Evolutionary conservation across 108 stramenopile genomes (phyloP), one percentile per base, ranked within the genome.

Genomic region (Seminavis robusta): DNA sequence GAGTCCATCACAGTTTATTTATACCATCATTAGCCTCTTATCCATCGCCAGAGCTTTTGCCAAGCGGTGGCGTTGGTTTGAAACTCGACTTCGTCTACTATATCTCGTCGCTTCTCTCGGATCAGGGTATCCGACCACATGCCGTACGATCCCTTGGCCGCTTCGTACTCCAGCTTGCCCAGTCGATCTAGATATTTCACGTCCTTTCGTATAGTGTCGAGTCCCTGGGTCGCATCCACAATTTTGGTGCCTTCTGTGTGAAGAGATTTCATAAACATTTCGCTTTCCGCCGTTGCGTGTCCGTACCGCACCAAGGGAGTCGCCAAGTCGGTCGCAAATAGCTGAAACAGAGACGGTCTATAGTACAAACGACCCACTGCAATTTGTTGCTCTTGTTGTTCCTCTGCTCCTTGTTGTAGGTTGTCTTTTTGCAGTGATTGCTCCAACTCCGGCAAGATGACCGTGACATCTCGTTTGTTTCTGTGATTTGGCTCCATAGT

Each of bases 61-160:
- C 42, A 38, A 15, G 24, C 19, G 6, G 19, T 69, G 8, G 76
- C 76, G 19, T 59, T 74, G n/a, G 53, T 47, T 64, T 82, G 76
- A 58, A 77, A 82, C 13, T 82, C 65, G 3, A 59, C 61, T 63
- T 82, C 76, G 8, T 77, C 69, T 8, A 77, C 62, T 1, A 74
- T 1, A 16, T 92, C 90, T 31, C 16, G 40, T 27, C 72, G 57
- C 23, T 41, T 51, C 47, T 72, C 49, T 46, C 82, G 70, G 7
- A 79, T 63, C 7, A 62, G 34, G 1, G 61, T 44, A 16, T 62
- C 60, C 0, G 75, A 61, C 90, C 90, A 92, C 68, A 92, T 83
- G 1, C 90, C 90, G 13, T 31, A 29, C 15, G 41, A 60, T 36
- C 58, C 36, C 46, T 80, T 74, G 29, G 65, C 78, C 0, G 86